phyloP scores from a whole-genome alignment of 768 basidiomycete species.

The Lentinula aciculospora region DNA sequence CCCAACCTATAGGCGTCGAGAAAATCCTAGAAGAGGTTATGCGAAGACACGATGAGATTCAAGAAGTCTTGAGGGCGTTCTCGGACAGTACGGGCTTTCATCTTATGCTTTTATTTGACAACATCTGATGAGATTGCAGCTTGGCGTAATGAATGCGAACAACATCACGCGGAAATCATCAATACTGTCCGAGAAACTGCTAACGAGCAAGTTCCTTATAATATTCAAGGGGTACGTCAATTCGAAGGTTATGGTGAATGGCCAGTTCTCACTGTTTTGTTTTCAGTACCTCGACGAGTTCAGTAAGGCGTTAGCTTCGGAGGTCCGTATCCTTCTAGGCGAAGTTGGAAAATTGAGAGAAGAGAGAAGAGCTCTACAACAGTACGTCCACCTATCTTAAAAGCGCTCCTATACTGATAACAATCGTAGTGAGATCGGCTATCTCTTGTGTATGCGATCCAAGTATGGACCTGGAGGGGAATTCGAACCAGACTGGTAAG shows the following conservation, averaged over 20 bases:
- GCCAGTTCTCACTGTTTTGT: neutral
- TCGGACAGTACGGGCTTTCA: slow-evolving; percentile 45
- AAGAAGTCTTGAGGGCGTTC: slow-evolving; percentile 46
- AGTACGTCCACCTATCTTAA: slow-evolving; percentile 41
- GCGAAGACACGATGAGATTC: slow-evolving; percentile 55
- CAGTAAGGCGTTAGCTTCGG: slow-evolving; percentile 75
- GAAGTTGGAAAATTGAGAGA: slow-evolving; percentile 83
- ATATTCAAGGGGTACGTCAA: slow-evolving; percentile 68
- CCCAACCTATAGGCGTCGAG: slow-evolving; percentile 44
- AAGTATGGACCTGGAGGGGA: slow-evolving; percentile 84
- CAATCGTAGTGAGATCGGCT: slow-evolving; percentile 64
- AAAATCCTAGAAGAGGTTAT: slow-evolving; percentile 54
- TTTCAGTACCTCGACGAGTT: slow-evolving; percentile 80
- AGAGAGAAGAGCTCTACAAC: slow-evolving; percentile 70
- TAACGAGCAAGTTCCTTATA: slow-evolving; percentile 73
- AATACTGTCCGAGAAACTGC: slow-evolving; percentile 66
- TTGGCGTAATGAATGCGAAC: slow-evolving; percentile 61
- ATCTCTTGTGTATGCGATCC: slow-evolving; percentile 60
- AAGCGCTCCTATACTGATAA: neutral
- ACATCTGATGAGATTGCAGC: slow-evolving; percentile 28
- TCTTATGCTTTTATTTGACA: neutral
- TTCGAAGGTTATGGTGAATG: neutral
- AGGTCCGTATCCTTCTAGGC: slow-evolving; percentile 76
- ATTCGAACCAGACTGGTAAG: slow-evolving; percentile 73
- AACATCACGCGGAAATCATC: slow-evolving; percentile 65